Percentiles rank a stretch among this genome's conserved stretches.
Conservation (phyloP, 1,284 basidiomycete species). For the Ustilago tritici region DNA sequence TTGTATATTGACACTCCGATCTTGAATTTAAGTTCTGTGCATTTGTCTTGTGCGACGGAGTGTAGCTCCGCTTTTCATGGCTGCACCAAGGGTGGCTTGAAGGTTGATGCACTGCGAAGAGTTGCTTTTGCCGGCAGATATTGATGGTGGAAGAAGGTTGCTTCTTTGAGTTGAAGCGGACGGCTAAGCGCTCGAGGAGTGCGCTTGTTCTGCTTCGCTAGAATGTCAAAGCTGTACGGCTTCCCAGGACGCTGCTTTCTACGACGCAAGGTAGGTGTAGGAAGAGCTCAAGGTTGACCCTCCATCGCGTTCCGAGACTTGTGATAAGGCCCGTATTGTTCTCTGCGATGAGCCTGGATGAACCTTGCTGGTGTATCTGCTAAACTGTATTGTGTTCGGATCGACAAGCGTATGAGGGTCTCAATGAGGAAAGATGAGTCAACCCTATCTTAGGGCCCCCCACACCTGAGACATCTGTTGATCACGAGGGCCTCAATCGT, state of each 20-base stretch:
- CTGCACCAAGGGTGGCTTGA: constrained; percentile 1
- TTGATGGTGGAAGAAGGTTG: not conserved
- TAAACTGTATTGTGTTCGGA: not conserved
- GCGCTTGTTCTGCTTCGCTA: constrained; percentile 8
- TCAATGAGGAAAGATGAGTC: not conserved
- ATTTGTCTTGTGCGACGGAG: not conserved
- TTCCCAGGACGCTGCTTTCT: not conserved
- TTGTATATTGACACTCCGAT: constrained; percentile 22
- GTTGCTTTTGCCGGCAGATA: not conserved
- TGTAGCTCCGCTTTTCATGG: not conserved
- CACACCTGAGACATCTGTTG: not conserved
- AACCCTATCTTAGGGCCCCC: not conserved
- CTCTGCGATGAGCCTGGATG: not conserved
- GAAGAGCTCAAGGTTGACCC: not conserved
- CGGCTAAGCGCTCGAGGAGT: not conserved
- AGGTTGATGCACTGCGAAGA: not conserved
- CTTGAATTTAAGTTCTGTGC: constrained; percentile 1
- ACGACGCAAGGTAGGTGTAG: not conserved
- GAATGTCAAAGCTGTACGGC: not conserved
- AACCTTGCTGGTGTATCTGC: not conserved
- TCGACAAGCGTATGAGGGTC: not conserved
- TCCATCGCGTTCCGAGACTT: not conserved
- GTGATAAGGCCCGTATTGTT: not conserved
- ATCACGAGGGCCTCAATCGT: not conserved
- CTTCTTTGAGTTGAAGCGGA: not conserved